Evolutionary conservation across 306 rosid genomes (phyloP), one percentile per base, ranked within the genome.

Genomic region (Arachis stenosperma): DNA sequence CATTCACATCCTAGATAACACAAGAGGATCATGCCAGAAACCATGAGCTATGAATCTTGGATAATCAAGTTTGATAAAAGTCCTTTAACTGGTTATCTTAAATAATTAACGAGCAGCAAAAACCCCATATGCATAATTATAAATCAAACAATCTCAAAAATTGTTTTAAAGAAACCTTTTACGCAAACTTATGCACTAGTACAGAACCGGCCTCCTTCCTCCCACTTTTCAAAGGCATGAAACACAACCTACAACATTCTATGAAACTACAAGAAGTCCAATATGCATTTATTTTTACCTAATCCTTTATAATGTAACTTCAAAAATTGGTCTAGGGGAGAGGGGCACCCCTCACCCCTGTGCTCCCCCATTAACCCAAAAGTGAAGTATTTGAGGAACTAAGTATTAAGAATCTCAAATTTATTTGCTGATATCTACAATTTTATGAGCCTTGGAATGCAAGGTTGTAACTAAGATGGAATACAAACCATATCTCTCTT

Each of bases 401-500:
- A 29, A 57, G 62, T 47, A 56, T 39, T 17, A 2, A 53, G 63
- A 69, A 69, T 41, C 75, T 54, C 64, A 69, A 63, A 41, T 40
- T 57, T 67, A 61, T 61, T 67, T 71, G 22, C 6, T 55, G 41
- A 67, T 42, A 41, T 44, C 43, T 30, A 39, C 44, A 39, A 62
- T 46, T 27, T 58, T n/a, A 71, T 50, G 63, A 82, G 61, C 57
- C 41, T 44, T 61, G 42, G 67, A 54, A 67, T 62, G 75, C 79
- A 83, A 47, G 40, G 41, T 61, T 61, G 55, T 62, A 67, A 57
- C 57, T 42, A 67, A 80, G 84, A 79, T 52, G 67, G 63, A 81
- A 77, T 73, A 87, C 99, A 57, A 83, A 95, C 99, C 99, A 62
- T 92, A 95, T 95, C 99, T 90, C 81, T 95, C 99, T 85, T 95